Evolutionary conservation across 495 filamentous ascomycete species (phyloP), one percentile per base, ranked within the genome.

Genomic region (Astrothelium subdiscretum): DNA sequence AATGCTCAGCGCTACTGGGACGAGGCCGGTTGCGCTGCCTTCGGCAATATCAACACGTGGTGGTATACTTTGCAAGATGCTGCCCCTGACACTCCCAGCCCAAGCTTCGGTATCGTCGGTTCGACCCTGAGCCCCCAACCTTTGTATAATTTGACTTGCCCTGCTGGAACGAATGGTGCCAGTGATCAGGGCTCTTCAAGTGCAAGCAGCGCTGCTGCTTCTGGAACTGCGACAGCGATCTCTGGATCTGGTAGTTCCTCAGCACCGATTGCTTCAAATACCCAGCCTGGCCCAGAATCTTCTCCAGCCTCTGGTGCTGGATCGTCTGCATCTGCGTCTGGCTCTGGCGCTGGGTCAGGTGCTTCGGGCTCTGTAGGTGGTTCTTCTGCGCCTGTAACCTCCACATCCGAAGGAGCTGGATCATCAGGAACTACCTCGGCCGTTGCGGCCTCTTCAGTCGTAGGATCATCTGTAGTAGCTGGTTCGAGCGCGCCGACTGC

Each of bases 1-100:
- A 95, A 94, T 70, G 87, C 90, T 31, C 80, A 87, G 79, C 79
- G 71, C 29, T 96, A 84, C 77, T 96, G 89, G 88, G 79, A 88
- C 63, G 72, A 85, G 54, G 86, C 92, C 61, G 88, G 83, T 29
- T 96, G 92, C 81, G 69, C 76, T 69, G 73, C 88, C 38, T 84
- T 91, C 63, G 85, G 81, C 60, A 77, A 77, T 32, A 75, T 75
- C 73, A 90, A 89, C 74, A 84, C 83, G 60, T 95, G 81, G 81
- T 95, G 83, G 82, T 90, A 87, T 77, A 86, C 82, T 31, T 81
- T 91, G 13, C 80, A 88, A 68, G 89, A 92, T 64, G 79, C 80
- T 32, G 73, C 73, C 32, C 78, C 78, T 27, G 75, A 70, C 13
- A 78, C 76, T 11, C 80, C 86, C 13, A 82, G 72, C 76, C 86